Percentiles rank a stretch among this genome's conserved stretches.
phyloP scores from a whole-genome alignment of 23 red algal species.

The Chondrus crispus region DNA sequence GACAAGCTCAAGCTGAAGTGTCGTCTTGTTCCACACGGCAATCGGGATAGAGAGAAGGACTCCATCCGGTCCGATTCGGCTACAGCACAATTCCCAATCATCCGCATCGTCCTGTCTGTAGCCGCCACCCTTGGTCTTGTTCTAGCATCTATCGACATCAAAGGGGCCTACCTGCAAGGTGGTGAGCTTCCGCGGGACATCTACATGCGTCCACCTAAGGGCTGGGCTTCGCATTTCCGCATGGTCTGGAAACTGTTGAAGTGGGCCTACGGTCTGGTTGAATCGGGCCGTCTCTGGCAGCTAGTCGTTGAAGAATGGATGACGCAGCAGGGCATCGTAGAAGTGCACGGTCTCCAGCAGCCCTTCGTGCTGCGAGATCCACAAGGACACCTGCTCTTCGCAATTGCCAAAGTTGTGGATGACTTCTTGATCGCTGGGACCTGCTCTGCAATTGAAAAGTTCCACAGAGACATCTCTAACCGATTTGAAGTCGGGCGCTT shows the following conservation, averaged over 20 bases:
- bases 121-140: not conserved
- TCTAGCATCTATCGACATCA: not conserved
- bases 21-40: not conserved
- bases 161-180: not conserved
- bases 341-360: not conserved
- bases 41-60: not conserved
- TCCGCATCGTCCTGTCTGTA: not conserved
- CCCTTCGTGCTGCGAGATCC: not conserved
- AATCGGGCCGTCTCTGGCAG: not conserved
- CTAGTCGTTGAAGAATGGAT: not conserved
- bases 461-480: not conserved
- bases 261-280: not conserved
- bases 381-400: not conserved
- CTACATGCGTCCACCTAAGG: not conserved
- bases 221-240: not conserved
- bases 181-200: not conserved
- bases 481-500: not conserved
- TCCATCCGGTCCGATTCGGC: not conserved
- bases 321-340: not conserved
- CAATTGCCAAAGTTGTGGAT: slow-evolving; percentile 26
- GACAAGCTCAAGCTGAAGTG: not conserved
- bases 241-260: not conserved
- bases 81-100: not conserved
- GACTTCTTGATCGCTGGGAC: not conserved
- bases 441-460: not conserved